Percentiles rank a stretch among this genome's conserved stretches.
These are phyloP conservation scores for Hevea brasiliensis DNA, from an alignment of 345 rosid genomes.

Conservation along the genomic window DNA sequence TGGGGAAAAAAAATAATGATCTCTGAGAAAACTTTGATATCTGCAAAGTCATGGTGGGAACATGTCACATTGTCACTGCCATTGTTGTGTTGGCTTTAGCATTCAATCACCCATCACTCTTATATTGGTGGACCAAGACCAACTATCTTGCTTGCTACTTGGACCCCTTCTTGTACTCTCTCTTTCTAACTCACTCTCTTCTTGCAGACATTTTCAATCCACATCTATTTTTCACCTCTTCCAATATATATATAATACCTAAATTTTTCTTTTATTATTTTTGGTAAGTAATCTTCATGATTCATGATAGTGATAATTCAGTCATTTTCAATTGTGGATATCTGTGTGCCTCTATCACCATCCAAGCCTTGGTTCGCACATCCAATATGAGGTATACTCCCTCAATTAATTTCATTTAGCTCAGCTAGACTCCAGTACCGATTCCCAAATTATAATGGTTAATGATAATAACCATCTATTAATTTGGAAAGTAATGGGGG, in stretches of 20 bases:
- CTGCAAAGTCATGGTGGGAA: slow-evolving; percentile 33
- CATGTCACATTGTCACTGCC: slow-evolving; percentile 30
- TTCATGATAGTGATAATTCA: slow-evolving; percentile 29
- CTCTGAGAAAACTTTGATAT: too few relatives aligned
- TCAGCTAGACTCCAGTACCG: too few relatives aligned
- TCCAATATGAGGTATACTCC: too few relatives aligned
- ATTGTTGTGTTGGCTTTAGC: slow-evolving; percentile 14
- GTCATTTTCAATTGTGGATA: slow-evolving; percentile 19
- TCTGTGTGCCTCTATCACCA: slow-evolving; percentile 36
- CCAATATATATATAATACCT: slow-evolving; percentile 6
- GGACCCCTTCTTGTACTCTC: slow-evolving; percentile 18
- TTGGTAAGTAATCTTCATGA: too few relatives aligned
- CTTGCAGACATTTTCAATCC: background rate
- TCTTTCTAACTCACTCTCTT: background rate
- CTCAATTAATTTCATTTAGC: too few relatives aligned
- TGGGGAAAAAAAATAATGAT: too few relatives aligned
- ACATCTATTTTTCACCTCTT: slow-evolving; percentile 4
- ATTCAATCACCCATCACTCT: slow-evolving; percentile 19
- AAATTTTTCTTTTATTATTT: too few relatives aligned
- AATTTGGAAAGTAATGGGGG: too few relatives aligned
- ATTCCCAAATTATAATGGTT: too few relatives aligned
- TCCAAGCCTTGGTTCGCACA: background rate
- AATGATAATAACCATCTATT: too few relatives aligned
- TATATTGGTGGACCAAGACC: slow-evolving; percentile 32
- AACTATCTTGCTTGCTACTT: slow-evolving; percentile 16